Evolutionary conservation across 208 protist genomes (phyloP), one percentile per base, ranked within the genome.

Genomic region (Histomonas meleagridis): DNA sequence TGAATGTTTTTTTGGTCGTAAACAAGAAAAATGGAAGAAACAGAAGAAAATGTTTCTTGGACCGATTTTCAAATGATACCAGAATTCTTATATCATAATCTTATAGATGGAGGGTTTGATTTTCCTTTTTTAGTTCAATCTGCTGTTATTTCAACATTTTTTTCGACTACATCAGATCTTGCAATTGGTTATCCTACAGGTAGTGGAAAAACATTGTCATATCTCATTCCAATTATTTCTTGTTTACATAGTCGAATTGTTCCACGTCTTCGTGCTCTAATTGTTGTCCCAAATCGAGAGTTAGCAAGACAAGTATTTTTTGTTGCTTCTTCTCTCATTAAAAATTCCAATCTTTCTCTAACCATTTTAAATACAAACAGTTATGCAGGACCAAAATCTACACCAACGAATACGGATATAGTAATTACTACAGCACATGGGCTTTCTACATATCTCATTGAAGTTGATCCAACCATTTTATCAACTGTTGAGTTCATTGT

Each of bases 221-320:
- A 99, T 92, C 94, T 99, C 38, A 94, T 99, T 28, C 98, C 98
- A 0, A 94, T 95, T 7, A 92, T 99, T 23, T 97, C 99, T 94
- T 92, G 91, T 32, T 95, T 99, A 21, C 97, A 95, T 43, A 92
- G 95, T n/a, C 93, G 97, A 93, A 95, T 95, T 91, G 92, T 95
- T 72, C 96, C 98, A 94, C 97, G 98, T 35, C 92, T 99, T 3
- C 98, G 98, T 21, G 98, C 97, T 12, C 92, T 99, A 40, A 94
- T 99, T 72, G 95, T 99, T 18, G 96, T 97, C 90, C 98, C 98
- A 21, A 99, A 98, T 0, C 95, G 98, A 91, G 98, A 99, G 93
- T 96, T 99, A 0, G 96, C 95, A 7, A 92, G 96, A 51, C 98
- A 99, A 95, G 99, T 99, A 81, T 99, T 99, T 94, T 97, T 99